Conservation (phyloP, 345 rosid species). For the Eucalyptus pauciflora region DNA sequence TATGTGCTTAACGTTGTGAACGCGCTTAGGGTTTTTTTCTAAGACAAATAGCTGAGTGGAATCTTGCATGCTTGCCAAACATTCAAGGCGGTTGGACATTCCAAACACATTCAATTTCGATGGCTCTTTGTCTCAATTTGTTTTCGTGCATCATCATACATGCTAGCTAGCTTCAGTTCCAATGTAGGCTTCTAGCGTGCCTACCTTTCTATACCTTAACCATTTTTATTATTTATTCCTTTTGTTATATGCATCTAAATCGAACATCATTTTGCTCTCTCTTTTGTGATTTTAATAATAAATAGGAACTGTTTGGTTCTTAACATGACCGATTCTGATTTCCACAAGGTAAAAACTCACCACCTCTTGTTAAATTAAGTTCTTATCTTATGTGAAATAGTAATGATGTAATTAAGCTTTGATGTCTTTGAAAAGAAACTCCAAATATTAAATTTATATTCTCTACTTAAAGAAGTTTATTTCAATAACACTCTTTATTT, state of each 20-base stretch:
- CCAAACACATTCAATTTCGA: neutral
- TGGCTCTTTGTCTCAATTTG: neutral
- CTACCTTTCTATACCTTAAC: neutral
- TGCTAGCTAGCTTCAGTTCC: neutral
- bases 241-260: neutral
- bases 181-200: neutral
- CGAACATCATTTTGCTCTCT: neutral
- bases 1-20: neutral
- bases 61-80: neutral
- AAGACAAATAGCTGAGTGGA: neutral
- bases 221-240: neutral
- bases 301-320: neutral
- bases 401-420: neutral
- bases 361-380: neutral
- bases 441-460: neutral
- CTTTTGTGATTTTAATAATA: neutral
- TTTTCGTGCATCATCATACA: neutral
- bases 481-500: neutral
- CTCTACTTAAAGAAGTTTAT: neutral
- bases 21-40: neutral
- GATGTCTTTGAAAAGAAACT: neutral
- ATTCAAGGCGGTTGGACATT: neutral
- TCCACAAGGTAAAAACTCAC: neutral
- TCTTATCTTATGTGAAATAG: neutral
- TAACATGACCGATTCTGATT: neutral